Conservation (phyloP, 352 stramenopile species). For the Globisporangium splendens region DNA sequence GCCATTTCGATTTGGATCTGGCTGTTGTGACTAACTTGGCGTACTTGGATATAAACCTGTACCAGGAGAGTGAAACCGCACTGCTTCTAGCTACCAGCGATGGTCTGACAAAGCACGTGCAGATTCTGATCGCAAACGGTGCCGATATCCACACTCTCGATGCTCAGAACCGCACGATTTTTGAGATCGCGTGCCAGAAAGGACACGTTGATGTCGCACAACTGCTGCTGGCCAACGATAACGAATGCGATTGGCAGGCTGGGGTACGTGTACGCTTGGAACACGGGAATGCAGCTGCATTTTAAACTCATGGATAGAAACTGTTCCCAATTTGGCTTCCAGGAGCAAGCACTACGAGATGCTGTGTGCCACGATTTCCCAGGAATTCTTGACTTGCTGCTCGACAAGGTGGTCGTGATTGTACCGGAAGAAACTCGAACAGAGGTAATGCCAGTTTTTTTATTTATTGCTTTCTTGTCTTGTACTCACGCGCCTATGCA, state of each 20-base stretch:
- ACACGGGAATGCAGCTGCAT: too few species aligned
- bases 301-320: too few species aligned
- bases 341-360: too few species aligned
- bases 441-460: too few species aligned
- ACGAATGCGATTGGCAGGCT: neutral
- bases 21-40: neutral
- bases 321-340: too few species aligned
- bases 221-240: neutral
- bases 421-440: neutral
- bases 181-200: neutral
- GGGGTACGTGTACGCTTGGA: neutral
- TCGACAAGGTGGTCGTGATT: neutral
- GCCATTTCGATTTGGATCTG: too few species aligned
- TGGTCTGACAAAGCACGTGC: neutral
- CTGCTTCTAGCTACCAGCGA: neutral
- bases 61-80: neutral
- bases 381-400: neutral
- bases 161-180: neutral
- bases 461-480: too few species aligned
- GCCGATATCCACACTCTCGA: neutral
- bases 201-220: neutral
- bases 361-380: neutral
- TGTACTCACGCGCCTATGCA: neutral
- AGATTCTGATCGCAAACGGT: neutral
- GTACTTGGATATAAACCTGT: too few species aligned